Evolutionary conservation across 805 yeast species (phyloP), one percentile per base, ranked within the genome.

Genomic region (Metschnikowia vanudenii): DNA sequence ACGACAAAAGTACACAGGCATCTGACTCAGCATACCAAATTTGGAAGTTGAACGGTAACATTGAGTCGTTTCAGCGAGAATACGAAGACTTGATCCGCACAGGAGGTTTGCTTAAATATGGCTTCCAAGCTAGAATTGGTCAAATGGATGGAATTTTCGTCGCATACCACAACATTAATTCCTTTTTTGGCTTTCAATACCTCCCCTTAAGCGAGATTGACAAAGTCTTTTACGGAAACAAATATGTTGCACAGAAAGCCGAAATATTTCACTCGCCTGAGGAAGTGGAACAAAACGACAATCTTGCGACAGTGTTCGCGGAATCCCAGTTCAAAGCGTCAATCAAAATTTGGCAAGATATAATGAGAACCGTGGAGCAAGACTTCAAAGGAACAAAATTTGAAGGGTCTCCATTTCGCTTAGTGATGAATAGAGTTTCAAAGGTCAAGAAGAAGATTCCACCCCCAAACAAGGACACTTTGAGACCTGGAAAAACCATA

Each of bases 101-200:
- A 1, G 75, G 73, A 2, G 84, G 94, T 0, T 67, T 92, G 66
- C 69, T 92, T 55, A 92, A 92, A 66, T 92, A 92, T 60, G 78
- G 87, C 2, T 73, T 92, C 54, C 98, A 94, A 64, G 98, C 97
- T 0, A 75, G 97, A 51, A 86, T 92, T 35, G 99, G 98, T 2
- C 82, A 86, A 57, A 92, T 94, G 98, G 97, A 91, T 65, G 99
- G 99, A 5, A 88, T 94, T 2, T 89, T 88, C 55, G 75, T 92
- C 13, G 97, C 97, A 0, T 92, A 84, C 63, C 99, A 92, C 64
- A 92, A 91, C 62, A 77, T 89, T 42, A 74, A 79, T 26, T 71
- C 81, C 39, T 78, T 91, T 56, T 88, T 92, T 65, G 99, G 97
- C 3, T 94, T 90, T 64, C 92, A 90, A 63, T 92, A 92, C 63